phyloP scores from a whole-genome alignment of 2,329 filamentous ascomycete species.

The Rasamsonia emersonii region DNA sequence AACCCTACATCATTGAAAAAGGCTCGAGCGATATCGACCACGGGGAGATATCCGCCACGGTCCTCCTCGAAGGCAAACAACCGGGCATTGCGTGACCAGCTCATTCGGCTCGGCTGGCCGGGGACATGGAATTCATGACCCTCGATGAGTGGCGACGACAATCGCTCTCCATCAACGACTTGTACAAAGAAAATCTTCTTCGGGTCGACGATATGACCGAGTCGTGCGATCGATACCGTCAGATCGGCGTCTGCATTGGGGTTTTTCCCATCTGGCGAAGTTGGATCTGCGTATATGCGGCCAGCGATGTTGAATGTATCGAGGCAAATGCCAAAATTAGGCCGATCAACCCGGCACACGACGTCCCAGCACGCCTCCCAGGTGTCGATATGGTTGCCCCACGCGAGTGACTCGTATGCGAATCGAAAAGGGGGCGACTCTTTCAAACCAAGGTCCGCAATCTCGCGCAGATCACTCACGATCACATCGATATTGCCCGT shows the following conservation, averaged over 20 bases:
- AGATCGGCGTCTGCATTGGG: slow-evolving; percentile 48
- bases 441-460: slow-evolving; percentile 56
- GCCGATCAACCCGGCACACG: slow-evolving; percentile 53
- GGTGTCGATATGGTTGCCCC: slow-evolving; percentile 58
- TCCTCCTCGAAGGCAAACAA: slow-evolving; percentile 56
- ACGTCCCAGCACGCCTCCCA: slow-evolving; percentile 67
- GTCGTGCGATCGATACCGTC: slow-evolving; percentile 42
- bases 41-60: slow-evolving; percentile 57
- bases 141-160: slow-evolving; percentile 46
- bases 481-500: slow-evolving; percentile 47
- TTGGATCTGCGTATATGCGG: slow-evolving; percentile 60
- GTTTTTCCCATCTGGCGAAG: slow-evolving; percentile 41
- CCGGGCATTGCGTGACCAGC: slow-evolving; percentile 65
- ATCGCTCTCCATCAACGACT: slow-evolving; percentile 60
- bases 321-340: slow-evolving; percentile 66
- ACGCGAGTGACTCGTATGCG: slow-evolving; percentile 63
- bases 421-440: slow-evolving; percentile 54
- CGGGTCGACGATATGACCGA: slow-evolving; percentile 49
- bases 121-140: slow-evolving; percentile 51
- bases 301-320: slow-evolving; percentile 72
- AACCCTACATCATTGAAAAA: slow-evolving; percentile 57
- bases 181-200: slow-evolving; percentile 65
- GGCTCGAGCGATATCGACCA: slow-evolving; percentile 49
- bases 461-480: slow-evolving; percentile 52
- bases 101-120: slow-evolving; percentile 57